Percentiles rank a stretch among this genome's conserved stretches.
Evolutionary conservation across 768 basidiomycete genomes (phyloP).

Genomic region (Phallus indusiatus): DNA sequence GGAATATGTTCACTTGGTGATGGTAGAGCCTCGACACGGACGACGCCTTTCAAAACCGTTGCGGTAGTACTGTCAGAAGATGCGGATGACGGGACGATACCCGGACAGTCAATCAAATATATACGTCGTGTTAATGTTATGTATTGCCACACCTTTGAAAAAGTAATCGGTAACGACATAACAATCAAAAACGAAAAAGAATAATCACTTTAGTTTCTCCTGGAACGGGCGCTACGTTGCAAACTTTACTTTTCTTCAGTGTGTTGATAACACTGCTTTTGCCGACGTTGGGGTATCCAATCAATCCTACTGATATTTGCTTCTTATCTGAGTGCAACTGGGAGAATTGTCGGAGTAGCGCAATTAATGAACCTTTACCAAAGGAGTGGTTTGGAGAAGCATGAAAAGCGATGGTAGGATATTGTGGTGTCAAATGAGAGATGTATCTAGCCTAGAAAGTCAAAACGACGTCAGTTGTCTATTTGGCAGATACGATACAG

Average conservation of each 20-base stretch:
- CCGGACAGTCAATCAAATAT: constrained; percentile 98
- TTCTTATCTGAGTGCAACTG: constrained; percentile 98
- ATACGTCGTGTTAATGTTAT: constrained; percentile 93
- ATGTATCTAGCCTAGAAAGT: constrained; percentile 81
- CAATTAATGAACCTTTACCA: constrained; percentile 96
- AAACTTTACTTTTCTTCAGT: constrained; percentile 95
- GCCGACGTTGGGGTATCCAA: constrained; percentile 98
- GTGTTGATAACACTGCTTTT: constrained; percentile 98
- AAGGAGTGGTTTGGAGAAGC: constrained; percentile 99
- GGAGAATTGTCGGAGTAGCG: constrained; percentile 92
- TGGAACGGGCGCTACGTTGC: constrained; percentile 90
- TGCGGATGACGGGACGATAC: constrained; percentile 91
- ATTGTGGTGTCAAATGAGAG: constrained; percentile 87
- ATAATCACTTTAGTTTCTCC: constrained; percentile 83
- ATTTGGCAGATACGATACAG: background rate
- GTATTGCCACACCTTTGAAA: constrained; percentile 87
- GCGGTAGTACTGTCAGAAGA: constrained; percentile 68
- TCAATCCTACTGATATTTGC: constrained; percentile 96
- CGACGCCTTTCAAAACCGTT: constrained; percentile 92
- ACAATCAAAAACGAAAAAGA: background rate
- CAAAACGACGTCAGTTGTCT: background rate
- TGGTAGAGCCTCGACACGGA: constrained; percentile 89
- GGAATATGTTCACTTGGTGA: constrained; percentile 85
- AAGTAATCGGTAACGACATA: background rate
- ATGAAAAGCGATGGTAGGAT: constrained; percentile 96